Conservation (phyloP, 2,329 filamentous ascomycete genomes). For the Calonectria hongkongensis region DNA sequence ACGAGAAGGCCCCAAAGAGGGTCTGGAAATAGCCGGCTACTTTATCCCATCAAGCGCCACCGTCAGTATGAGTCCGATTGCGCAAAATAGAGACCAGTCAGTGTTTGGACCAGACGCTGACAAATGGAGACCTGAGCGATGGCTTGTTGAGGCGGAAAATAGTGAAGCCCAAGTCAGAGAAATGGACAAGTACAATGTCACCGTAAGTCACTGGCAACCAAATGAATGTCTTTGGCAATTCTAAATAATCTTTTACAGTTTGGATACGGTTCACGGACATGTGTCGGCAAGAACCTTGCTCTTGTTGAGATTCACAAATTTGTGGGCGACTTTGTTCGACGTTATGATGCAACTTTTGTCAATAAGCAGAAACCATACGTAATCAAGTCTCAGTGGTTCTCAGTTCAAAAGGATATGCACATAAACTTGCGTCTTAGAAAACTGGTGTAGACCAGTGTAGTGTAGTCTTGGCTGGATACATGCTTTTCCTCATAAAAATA, state of each 20-base stretch:
- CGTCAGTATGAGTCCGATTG: neutral
- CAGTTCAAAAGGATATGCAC: slow-evolving; percentile 5
- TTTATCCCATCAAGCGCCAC: neutral
- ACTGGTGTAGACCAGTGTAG: no score
- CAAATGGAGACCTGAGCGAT: neutral
- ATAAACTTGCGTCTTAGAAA: neutral
- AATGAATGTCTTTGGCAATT: no score
- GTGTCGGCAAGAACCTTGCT: neutral
- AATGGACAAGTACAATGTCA: slow-evolving; percentile 10
- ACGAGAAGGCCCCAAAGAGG: neutral
- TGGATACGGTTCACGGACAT: neutral
- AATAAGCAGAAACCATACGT: slow-evolving; percentile 5
- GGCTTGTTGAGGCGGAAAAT: neutral
- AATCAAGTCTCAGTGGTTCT: slow-evolving; percentile 12
- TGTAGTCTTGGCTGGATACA: no score
- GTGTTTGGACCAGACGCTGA: neutral
- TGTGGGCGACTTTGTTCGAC: neutral
- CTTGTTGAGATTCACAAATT: slow-evolving; percentile 9
- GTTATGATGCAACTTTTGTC: neutral
- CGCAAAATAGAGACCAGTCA: neutral
- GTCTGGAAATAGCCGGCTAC: neutral
- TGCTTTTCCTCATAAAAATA: no score
- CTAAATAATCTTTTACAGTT: neutral
- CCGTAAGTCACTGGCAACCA: neutral
- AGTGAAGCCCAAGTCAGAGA: neutral